Evolutionary conservation across 305 asterid species (phyloP), one percentile per base, ranked within the genome.

Genomic region (Caryopteris hybrid): DNA sequence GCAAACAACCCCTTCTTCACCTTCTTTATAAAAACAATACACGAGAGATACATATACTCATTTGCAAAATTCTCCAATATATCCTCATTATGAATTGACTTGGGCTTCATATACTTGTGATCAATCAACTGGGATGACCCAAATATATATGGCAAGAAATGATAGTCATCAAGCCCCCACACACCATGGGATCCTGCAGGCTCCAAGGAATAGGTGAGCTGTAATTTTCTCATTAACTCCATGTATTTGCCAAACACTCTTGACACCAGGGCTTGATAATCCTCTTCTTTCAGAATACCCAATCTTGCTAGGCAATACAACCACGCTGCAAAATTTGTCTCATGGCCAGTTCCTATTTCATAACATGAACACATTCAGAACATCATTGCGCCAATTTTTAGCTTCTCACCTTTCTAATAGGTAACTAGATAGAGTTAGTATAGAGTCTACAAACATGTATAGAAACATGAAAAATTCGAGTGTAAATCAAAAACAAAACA

Each of bases 111-210:
- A 72, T 91, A 84, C 83, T 91, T 91, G 86, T 91, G 98, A 60
- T 80, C 94, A 72, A 91, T 79, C 86, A 91, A 76, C 72, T 91
- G 98, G 2, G 96, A 91, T 31, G 96, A 84, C 64, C 98, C 98
- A 68, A 87, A 91, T 66, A 89, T 73, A 82, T 84, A 89, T 34
- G 98, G 96, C 79, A 91, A 74, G 77, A 89, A 89, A 77, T 89
- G 98, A 78, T 91, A 86, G 80, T 91, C 98, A 73, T 91, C 98
- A 33, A 91, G 94, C 50, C 98, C 96, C 98, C 96, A 91, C 61
- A 91, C 98, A 38, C 98, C 96, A 25, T 91, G 98, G 65, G 98
- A 91, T 29, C 96, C 96, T 8, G 96, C 96, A 68, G 98, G 96
- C 83, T 91, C 98, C 70, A 91, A 73, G 82, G 61, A 72, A 72